A percentile compares a stretch with the other conserved stretches of the same genome.
These are phyloP conservation scores for Meripilus lineatus DNA, from an alignment of 1,284 basidiomycete species.

Conservation along the genomic window DNA sequence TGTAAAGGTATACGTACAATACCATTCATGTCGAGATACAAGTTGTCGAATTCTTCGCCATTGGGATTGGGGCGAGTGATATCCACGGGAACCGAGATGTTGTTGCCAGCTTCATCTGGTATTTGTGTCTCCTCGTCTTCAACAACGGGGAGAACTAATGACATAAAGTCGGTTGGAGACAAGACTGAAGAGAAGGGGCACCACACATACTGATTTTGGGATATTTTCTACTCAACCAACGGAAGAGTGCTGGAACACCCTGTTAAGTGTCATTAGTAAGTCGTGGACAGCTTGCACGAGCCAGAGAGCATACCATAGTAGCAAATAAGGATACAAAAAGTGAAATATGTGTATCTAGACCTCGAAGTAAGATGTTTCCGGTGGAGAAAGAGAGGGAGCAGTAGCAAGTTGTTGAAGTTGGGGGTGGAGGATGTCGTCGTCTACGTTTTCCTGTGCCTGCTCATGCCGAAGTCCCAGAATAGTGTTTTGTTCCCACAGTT, in stretches of 20 bases:
- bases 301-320: not conserved
- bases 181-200: slow-evolving; percentile 6
- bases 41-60: slow-evolving; percentile 90
- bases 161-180: not conserved
- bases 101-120: slow-evolving; percentile 61
- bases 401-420: too few species aligned
- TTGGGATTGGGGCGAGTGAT: slow-evolving; percentile 92
- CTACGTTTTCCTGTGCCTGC: too few species aligned
- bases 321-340: too few species aligned
- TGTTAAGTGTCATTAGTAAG: slow-evolving; percentile 25
- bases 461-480: too few species aligned
- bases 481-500: too few species aligned
- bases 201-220: slow-evolving; percentile 79
- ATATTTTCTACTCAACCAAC: slow-evolving; percentile 96
- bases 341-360: too few species aligned
- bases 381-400: too few species aligned
- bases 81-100: slow-evolving; percentile 76
- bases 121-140: slow-evolving; percentile 80
- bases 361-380: too few species aligned
- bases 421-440: too few species aligned
- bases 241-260: slow-evolving; percentile 94
- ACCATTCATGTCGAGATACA: slow-evolving; percentile 94
- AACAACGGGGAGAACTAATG: slow-evolving; percentile 66
- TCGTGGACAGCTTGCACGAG: too few species aligned
- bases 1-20: slow-evolving; percentile 48